Base-by-base conservation (phyloP, 1,284 basidiomycete species). In the Pascua sp. region DNA sequence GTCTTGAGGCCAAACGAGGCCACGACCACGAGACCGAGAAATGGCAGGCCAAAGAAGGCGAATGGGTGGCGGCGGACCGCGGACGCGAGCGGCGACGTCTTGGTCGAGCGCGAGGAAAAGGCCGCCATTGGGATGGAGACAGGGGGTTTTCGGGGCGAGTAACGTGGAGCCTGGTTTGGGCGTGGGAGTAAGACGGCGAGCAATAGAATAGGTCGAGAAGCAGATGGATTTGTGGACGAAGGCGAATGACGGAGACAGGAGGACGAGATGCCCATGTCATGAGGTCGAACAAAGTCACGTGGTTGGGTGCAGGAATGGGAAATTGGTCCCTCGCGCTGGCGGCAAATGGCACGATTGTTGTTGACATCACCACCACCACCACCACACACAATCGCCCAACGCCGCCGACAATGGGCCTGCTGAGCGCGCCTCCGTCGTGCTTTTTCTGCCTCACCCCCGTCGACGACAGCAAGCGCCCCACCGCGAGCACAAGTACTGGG, bases 1-100 rank as follows among this genome's bases (percentile, higher is more conserved):
- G 83, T 81, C 43, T 87, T 83, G 50, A 98, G 80, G 2, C 85
- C 91, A 70, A 88, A 97, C n/a, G 89, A 91, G 13, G 90, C 87
- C 9, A 83, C 85, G 60, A 97, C 90, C 72, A 97, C 88, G 68
- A 94, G 81, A 57, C 87, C 73, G 17, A 96, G 63, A 77, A 98
- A 97, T 0, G 94, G 91, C 2, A 94, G 76, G 8, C 94, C 94
- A 65, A 97, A 97, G 52, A 77, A 67, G 16, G 80, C 64, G 65
- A 82, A 80, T 9, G 81, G 81, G 15, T 67, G 73, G 10, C 68
- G 65, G 15, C 79, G 76, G 47, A 79, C 59, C 7, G 64, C 46
- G 10, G 59, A 56, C 40, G 70, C 49, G 48, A 69, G 49, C 11
- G 61, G 56, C 53, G 60, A 54, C 24, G 84, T 82, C 13, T 84